Evolutionary conservation across 2,329 filamentous ascomycete species (phyloP).

Genomic region (Colletotrichum tropicicola): DNA sequence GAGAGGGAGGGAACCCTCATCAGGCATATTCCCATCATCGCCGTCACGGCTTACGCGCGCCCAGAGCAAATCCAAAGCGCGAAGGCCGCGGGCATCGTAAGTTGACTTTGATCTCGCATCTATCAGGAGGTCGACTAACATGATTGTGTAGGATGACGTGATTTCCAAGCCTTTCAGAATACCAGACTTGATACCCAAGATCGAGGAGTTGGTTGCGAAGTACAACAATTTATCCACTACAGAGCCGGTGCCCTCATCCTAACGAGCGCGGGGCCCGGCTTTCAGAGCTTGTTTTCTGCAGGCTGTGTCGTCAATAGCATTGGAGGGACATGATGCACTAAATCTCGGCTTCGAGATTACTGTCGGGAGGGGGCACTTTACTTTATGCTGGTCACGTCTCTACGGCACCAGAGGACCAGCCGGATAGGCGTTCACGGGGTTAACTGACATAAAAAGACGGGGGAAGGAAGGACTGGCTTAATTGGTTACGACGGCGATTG

Average conservation of each 20-base stretch:
- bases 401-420: neutral
- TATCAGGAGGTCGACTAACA: neutral
- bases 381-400: neutral
- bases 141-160: conserved; percentile 67
- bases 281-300: neutral
- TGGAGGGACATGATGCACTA: neutral
- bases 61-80: conserved; percentile 78
- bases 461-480: conserved; percentile 4
- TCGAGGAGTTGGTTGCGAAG: conserved; percentile 63
- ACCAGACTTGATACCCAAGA: conserved; percentile 73
- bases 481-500: neutral
- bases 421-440: conserved; percentile 17
- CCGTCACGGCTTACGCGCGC: conserved; percentile 84
- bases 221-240: conserved; percentile 44
- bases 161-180: conserved; percentile 85
- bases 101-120: conserved; percentile 38
- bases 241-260: neutral
- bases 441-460: conserved; percentile 15
- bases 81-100: conserved; percentile 76
- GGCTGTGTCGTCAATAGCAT: neutral
- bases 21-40: conserved; percentile 78
- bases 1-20: conserved; percentile 69
- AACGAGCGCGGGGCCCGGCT: neutral
- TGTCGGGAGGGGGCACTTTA: neutral
- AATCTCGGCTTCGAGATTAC: neutral